These are phyloP conservation scores for Mollisiaceae sp. DNA, from an alignment of 2,329 filamentous ascomycete species.

Conservation along the genomic window DNA sequence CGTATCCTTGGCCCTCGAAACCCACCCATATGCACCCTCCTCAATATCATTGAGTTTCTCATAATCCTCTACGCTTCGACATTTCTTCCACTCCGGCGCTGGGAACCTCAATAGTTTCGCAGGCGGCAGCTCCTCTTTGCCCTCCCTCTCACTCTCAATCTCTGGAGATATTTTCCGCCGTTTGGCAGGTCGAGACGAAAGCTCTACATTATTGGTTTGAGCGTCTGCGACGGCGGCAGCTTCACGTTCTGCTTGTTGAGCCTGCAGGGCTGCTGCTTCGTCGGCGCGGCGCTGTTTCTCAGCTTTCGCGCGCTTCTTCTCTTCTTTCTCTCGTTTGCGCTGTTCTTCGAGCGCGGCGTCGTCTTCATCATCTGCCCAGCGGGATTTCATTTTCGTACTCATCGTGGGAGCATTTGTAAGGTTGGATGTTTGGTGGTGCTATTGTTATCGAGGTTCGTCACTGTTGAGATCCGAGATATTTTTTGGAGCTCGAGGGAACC, in stretches of 20 bases:
- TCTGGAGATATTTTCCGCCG: conserved; percentile 58
- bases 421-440: conserved; percentile 17
- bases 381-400: conserved; percentile 56
- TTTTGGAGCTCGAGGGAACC: conserved; percentile 11
- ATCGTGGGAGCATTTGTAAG: conserved; percentile 31
- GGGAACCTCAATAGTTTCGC: conserved; percentile 75
- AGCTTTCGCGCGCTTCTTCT: conserved; percentile 82
- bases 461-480: conserved; percentile 18
- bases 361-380: conserved; percentile 87
- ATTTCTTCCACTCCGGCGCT: conserved; percentile 68
- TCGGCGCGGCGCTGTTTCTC: conserved; percentile 77
- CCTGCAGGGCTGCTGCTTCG: conserved; percentile 44
- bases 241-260: conserved; percentile 40
- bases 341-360: conserved; percentile 76
- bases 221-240: conserved; percentile 39
- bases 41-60: conserved; percentile 96
- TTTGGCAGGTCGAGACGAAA: conserved; percentile 61
- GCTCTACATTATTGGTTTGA: conserved; percentile 31
- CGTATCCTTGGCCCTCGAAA: conserved; percentile 80
- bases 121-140: conserved; percentile 45
- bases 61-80: conserved; percentile 83
- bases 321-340: conserved; percentile 82
- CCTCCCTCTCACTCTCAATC: conserved; percentile 28
- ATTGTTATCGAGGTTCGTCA: conserved; percentile 13
- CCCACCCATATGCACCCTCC: conserved; percentile 95